Conservation (phyloP, 73 alveolate genomes). For the Symbiodinium pilosum region DNA sequence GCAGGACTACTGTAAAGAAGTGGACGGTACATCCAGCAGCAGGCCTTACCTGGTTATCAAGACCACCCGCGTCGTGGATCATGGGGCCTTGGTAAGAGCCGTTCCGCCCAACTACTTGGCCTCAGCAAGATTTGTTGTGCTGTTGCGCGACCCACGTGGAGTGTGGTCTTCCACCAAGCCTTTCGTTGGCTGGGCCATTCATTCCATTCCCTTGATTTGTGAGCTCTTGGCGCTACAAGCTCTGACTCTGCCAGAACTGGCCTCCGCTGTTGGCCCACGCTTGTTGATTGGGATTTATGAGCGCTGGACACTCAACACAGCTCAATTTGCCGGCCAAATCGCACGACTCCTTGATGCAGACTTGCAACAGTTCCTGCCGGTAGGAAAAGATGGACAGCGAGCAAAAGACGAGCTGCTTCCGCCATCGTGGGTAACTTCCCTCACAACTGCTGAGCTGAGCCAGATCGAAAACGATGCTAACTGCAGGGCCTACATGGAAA, state of each 20-base stretch:
- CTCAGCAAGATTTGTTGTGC: neutral
- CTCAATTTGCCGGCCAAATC: neutral
- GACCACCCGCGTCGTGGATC: slow-evolving; percentile 28
- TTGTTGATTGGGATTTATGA: neutral
- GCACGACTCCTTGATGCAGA: neutral
- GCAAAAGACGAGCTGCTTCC: neutral
- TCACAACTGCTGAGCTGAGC: neutral
- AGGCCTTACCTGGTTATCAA: neutral
- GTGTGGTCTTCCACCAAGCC: slow-evolving; percentile 18
- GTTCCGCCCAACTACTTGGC: neutral
- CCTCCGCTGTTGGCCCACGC: neutral
- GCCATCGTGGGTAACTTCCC: neutral
- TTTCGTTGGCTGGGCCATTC: neutral
- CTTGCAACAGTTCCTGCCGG: neutral
- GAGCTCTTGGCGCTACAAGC: slow-evolving; percentile 18
- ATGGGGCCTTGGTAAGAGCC: neutral
- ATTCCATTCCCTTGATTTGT: neutral
- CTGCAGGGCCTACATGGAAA: slow-evolving; percentile 6
- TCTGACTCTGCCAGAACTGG: neutral
- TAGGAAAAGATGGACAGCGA: neutral
- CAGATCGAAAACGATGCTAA: neutral
- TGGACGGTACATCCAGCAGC: neutral
- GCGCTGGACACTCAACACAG: neutral
- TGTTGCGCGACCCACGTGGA: slow-evolving; percentile 10
- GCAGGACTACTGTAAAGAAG: neutral